Evolutionary conservation across 2,329 filamentous ascomycete genomes (phyloP).

Genomic region (Chaetomium strumarium): DNA sequence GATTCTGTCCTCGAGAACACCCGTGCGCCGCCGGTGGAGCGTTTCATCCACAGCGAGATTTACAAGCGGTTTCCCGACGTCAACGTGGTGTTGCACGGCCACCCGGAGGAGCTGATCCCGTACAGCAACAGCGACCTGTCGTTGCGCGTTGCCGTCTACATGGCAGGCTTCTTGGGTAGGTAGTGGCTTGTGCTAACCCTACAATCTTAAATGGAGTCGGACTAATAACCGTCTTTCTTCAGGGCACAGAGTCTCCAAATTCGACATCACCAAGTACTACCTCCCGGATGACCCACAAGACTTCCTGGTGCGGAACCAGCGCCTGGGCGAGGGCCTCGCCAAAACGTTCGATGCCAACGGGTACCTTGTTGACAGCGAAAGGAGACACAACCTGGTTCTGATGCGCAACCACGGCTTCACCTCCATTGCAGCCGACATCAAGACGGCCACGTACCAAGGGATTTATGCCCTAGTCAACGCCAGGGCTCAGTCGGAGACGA

Average conservation of each 20-base stretch:
- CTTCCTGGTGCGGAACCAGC: conserved; percentile 33
- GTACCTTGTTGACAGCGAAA: background rate
- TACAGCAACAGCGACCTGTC: conserved; percentile 36
- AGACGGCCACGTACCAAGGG: conserved; percentile 36
- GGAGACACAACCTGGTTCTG: conserved; percentile 31
- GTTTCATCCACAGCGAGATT: conserved; percentile 43
- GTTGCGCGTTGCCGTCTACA: conserved; percentile 37
- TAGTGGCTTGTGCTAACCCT: background rate
- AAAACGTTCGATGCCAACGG: background rate
- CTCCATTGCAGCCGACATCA: conserved; percentile 31
- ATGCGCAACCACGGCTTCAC: conserved; percentile 44
- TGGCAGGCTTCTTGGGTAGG: conserved; percentile 37
- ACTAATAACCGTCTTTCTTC: conserved; percentile 7
- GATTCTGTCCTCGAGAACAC: conserved; percentile 33
- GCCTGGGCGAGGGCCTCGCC: conserved; percentile 6
- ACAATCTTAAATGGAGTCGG: conserved; percentile 17
- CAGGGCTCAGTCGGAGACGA: conserved; percentile 35
- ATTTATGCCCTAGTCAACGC: conserved; percentile 42
- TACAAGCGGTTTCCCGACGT: conserved; percentile 37
- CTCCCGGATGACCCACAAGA: conserved; percentile 32
- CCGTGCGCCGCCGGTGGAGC: conserved; percentile 35
- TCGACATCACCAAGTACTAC: conserved; percentile 22
- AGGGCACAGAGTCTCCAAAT: background rate
- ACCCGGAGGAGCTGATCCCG: conserved; percentile 38
- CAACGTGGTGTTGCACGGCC: conserved; percentile 39